Evolutionary conservation across 805 yeast genomes (phyloP), one percentile per base, ranked within the genome.

Genomic region (Ogataea siamensis): DNA sequence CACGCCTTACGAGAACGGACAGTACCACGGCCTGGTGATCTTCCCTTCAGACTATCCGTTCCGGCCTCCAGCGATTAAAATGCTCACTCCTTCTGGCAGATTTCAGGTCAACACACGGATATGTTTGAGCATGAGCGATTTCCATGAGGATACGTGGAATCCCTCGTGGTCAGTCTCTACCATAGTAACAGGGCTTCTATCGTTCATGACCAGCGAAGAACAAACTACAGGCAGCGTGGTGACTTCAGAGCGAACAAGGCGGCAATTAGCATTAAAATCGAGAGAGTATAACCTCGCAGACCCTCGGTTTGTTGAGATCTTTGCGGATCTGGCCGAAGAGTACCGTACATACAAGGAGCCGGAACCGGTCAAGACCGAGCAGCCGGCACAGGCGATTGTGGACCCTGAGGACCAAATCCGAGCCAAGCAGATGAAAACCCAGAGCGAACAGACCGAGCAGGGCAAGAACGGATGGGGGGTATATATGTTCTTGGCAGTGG

Each of bases 131-230:
- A 88, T 89, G 83, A 82, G 94, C 53, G 97, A 89, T 63, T 89
- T 78, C 60, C 98, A 89, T 53, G 96, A 96, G 3, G 93, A 88
- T 59, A 68, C 83, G 1, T 89, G 98, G 98, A 88, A 89, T 60
- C 97, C 98, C 1, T 87, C 95, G 5, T 89, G 97, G 97, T 79
- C 88, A 30, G 96, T 89, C 17, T 70, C 87, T 22, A 88, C 97
- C 0, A 89, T 89, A 14, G 69, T 89, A 50, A 85, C 80, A 8
- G 98, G 97, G 0, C 66, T 89, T 24, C 67, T 89, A 48, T 86
- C 95, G 57, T 89, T 89, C 55, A 89, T 89, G 98, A 87, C 95
- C 1, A 82, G 93, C 7, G 76, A 76, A 42, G 97, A 89, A 50
- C 65, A 74, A 17, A 86, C 96, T 2, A 82, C 96, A 0, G 97